Evolutionary conservation across 208 protist genomes (phyloP).

Genomic region (Cochliopodium minus): DNA sequence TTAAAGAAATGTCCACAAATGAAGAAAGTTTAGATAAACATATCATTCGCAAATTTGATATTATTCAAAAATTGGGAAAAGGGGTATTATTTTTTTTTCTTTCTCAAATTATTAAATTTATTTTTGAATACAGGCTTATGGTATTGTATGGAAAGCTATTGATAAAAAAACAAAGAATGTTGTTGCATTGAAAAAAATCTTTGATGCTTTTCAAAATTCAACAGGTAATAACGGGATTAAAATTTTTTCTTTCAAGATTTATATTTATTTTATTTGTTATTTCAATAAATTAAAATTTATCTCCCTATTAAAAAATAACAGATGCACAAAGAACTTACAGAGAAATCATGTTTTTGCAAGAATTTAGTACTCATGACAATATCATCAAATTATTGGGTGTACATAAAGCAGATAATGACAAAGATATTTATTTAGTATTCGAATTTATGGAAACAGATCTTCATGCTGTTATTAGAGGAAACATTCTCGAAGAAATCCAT

Average conservation of each 20-base stretch:
- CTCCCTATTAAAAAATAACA: not conserved
- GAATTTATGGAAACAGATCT: constrained; percentile 84
- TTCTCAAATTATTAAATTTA: too few species aligned
- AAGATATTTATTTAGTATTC: constrained; percentile 91
- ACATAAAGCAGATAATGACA: constrained; percentile 81
- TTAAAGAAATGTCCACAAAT: constrained; percentile 21
- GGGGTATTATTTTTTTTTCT: too few species aligned
- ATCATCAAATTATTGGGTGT: constrained; percentile 87
- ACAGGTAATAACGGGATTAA: constrained; percentile 22
- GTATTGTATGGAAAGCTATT: constrained; percentile 73
- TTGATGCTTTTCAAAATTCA: constrained; percentile 72
- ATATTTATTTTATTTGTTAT: constrained; percentile 2
- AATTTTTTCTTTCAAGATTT: constrained; percentile 35
- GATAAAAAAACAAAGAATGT: constrained; percentile 62
- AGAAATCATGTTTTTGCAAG: constrained; percentile 89
- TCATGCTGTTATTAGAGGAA: constrained; percentile 75
- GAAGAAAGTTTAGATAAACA: constrained; percentile 60
- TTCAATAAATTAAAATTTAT: constrained; percentile 7
- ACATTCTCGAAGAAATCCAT: constrained; percentile 86
- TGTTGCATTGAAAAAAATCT: constrained; percentile 87
- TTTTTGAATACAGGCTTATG: constrained; percentile 42
- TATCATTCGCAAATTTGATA: constrained; percentile 74
- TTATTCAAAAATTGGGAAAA: constrained; percentile 72
- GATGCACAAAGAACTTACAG: constrained; percentile 71
- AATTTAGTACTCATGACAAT: constrained; percentile 82